Percentiles rank a stretch among this genome's conserved stretches.
Conservation (phyloP, 2,329 filamentous ascomycete species). For the Claviceps spartinae region DNA sequence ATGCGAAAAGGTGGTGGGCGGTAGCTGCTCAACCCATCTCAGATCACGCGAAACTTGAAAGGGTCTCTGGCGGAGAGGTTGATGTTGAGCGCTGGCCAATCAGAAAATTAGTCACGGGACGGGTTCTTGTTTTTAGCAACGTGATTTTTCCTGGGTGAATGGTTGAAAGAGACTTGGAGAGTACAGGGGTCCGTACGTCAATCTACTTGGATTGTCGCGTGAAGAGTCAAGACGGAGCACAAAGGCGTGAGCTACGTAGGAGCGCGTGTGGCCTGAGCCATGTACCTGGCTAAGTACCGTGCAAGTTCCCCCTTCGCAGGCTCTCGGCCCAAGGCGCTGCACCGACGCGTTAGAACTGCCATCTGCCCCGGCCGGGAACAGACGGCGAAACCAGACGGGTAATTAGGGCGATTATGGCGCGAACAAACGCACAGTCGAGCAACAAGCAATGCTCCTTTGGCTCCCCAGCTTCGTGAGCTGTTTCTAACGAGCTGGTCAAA, state of each 20-base stretch:
- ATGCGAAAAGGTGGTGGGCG: slow-evolving; percentile 9
- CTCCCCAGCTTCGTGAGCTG: background rate
- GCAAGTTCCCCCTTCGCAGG: background rate
- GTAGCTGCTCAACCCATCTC: slow-evolving; percentile 11
- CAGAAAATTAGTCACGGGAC: slow-evolving; percentile 24
- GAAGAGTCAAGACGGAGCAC: background rate
- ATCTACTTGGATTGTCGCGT: background rate
- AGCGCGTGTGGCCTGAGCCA: background rate
- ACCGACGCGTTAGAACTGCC: slow-evolving; percentile 7
- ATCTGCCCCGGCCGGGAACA: slow-evolving; percentile 5
- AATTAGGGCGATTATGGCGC: too few relatives aligned
- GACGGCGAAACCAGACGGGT: background rate
- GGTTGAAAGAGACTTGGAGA: background rate
- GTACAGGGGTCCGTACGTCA: background rate
- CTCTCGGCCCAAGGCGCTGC: slow-evolving; percentile 2
- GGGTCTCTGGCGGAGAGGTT: slow-evolving; percentile 21
- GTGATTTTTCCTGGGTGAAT: slow-evolving; percentile 5
- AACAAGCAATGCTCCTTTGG: background rate
- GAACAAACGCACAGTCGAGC: background rate
- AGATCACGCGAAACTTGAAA: slow-evolving; percentile 17
- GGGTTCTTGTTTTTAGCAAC: slow-evolving; percentile 22
- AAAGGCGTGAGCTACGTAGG: background rate
- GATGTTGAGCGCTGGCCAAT: slow-evolving; percentile 23
- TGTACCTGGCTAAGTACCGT: background rate
- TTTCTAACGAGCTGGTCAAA: too few relatives aligned